Percentiles rank a stretch among this genome's conserved stretches.
Conservation (phyloP, 306 rosid genomes). For the Notholithocarpus densiflorus region DNA sequence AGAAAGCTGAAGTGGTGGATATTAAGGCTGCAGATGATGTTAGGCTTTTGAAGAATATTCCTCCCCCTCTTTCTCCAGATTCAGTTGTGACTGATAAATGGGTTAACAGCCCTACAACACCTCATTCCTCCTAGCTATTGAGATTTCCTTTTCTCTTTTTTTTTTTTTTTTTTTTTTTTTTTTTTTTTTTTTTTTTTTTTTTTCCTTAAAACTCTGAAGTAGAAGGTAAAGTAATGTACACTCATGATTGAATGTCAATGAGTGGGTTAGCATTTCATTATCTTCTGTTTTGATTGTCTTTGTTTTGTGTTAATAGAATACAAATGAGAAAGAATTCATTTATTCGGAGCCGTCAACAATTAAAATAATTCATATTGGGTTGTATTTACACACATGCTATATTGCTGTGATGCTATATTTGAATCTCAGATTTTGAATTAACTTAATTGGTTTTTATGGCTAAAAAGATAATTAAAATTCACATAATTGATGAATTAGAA, state of each 20-base stretch:
- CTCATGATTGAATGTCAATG: not conserved
- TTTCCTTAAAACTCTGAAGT: slow-evolving; percentile 4
- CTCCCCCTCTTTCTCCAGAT: slow-evolving; percentile 58
- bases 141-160: not conserved
- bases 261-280: not conserved
- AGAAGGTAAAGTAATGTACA: slow-evolving; percentile 15
- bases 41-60: slow-evolving; percentile 44
- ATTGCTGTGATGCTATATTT: not conserved
- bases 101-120: slow-evolving; percentile 55
- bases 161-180: not conserved
- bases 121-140: slow-evolving; percentile 49
- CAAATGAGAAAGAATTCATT: not conserved
- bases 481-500: not conserved
- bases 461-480: not conserved
- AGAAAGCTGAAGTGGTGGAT: slow-evolving; percentile 40
- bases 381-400: slow-evolving; percentile 17
- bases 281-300: slow-evolving; percentile 1
- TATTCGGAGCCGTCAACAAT: not conserved
- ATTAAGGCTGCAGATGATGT: slow-evolving; percentile 46
- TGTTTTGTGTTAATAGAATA: not conserved
- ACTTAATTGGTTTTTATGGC: not conserved
- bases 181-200: not conserved
- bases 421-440: not conserved
- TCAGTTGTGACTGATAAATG: slow-evolving; percentile 50
- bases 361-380: not conserved